Conservation (phyloP, 2,329 filamentous ascomycete genomes). For the Aureobasidium sp. region DNA sequence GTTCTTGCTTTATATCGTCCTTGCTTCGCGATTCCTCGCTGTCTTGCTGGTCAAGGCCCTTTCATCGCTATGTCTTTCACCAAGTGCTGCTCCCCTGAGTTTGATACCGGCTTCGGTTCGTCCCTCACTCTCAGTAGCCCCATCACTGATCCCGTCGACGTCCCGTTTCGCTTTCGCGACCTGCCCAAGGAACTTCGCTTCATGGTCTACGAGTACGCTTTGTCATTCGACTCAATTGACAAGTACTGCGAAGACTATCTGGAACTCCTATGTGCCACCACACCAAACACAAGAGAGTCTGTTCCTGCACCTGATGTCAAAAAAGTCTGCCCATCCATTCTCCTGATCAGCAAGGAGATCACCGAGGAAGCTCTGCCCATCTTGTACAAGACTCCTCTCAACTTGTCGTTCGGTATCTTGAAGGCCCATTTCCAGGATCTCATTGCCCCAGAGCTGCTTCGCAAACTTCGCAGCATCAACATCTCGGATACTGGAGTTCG, state of each 20-base stretch:
- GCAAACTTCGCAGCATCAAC: conserved; percentile 17
- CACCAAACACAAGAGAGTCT: neutral
- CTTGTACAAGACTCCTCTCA: conserved; percentile 20
- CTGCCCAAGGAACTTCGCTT: conserved; percentile 16
- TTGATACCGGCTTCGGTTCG: neutral
- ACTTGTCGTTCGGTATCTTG: conserved; percentile 23
- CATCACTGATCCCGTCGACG: neutral
- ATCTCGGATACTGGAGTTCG: conserved; percentile 10
- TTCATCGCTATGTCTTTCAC: neutral
- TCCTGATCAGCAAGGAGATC: conserved; percentile 28
- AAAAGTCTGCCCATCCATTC: conserved; percentile 21
- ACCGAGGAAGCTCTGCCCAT: conserved; percentile 22
- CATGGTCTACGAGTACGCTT: conserved; percentile 13
- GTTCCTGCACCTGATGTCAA: conserved; percentile 11
- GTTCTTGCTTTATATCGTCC: neutral
- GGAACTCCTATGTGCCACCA: conserved; percentile 11
- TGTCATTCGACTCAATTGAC: conserved; percentile 15
- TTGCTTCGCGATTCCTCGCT: neutral
- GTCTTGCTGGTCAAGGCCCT: conserved; percentile 5
- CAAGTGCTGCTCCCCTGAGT: neutral
- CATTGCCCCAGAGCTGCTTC: conserved; percentile 17
- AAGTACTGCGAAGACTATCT: conserved; percentile 18
- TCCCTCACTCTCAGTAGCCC: neutral
- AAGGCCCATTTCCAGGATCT: conserved; percentile 13
- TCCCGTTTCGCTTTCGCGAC: conserved; percentile 12